phyloP scores from a whole-genome alignment of 1,284 basidiomycete species.

The Malassezia yamatoensis region DNA sequence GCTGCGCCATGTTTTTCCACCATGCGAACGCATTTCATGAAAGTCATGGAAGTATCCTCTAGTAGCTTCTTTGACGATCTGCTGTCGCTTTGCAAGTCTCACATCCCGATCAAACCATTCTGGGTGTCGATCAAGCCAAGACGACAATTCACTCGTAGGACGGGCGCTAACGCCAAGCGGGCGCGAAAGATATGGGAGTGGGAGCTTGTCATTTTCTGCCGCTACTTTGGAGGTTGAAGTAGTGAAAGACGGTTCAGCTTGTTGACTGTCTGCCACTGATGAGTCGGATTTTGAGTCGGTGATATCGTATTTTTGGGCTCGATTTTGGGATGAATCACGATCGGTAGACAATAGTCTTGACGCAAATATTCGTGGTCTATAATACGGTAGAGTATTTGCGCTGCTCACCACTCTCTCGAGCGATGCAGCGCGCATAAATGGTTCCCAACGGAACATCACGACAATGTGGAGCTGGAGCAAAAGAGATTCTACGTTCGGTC shows the following conservation, averaged over 20 bases:
- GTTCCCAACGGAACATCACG: no score
- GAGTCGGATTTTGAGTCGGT: no score
- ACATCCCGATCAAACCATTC: constrained; percentile 58
- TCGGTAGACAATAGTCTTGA: no score
- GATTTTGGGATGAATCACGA: no score
- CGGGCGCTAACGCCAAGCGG: constrained; percentile 61
- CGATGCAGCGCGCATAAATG: no score
- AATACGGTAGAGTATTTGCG: no score
- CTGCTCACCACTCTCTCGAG: no score
- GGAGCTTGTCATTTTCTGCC: constrained; percentile 18
- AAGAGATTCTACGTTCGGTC: no score
- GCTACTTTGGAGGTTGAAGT: constrained; percentile 11
- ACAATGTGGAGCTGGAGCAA: no score
- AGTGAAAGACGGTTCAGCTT: constrained; percentile 7
- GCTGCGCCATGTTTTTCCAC: constrained; percentile 91
- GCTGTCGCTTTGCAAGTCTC: constrained; percentile 25
- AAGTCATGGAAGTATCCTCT: constrained; percentile 86
- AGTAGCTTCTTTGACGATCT: constrained; percentile 63
- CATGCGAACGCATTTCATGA: constrained; percentile 67
- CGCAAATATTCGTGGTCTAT: no score
- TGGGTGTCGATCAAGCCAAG: constrained; percentile 60
- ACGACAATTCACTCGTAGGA: constrained; percentile 57
- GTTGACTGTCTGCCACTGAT: not conserved
- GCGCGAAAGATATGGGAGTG: constrained; percentile 57
- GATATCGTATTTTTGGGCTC: no score